Evolutionary conservation across 257 asterid species (phyloP), one percentile per base, ranked within the genome.

Genomic region (Penstemon barbatus): DNA sequence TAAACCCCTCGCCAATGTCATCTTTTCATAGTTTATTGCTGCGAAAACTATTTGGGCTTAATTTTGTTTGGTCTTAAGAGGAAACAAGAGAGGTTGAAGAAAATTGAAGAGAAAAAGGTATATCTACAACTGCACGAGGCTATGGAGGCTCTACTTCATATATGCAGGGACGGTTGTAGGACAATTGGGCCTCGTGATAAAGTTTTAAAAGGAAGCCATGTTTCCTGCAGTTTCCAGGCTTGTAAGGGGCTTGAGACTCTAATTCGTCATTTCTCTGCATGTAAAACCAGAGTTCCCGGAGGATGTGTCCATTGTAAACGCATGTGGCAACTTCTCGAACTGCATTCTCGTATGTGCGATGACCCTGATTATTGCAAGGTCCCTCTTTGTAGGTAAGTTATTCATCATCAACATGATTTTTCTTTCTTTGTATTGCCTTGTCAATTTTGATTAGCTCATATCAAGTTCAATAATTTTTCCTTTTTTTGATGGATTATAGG

Each of bases 281-380:
- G 98, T 63, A 85, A 69, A 77, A 80, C 78, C 15, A 78, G 86
- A 83, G 98, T 88, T 15, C 97, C 89, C 1, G 97, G 97, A 0
- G 96, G 98, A 57, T 93, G 98, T 57, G 77, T 77, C 5, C 98
- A 83, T 7, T 93, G 98, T 45, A 90, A 88, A 83, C 83, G 97
- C 53, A 88, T 90, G 91, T 93, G 98, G 98, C 98, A 93, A 77
- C 90, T 93, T 52, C 87, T 93, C 4, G 93, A 88, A 72, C 85
- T 93, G 8, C 98, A 93, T 56, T 90, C 98, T 5, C 81, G 88
- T 40, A 86, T 85, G 82, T 93, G 98, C 77, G 76, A 63, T 52
- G 87, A 90, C 42, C 96, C 97, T 0, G 94, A 90, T 9, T 56
- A 55, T 70, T 93, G 98, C 90, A 83, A 81, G 71, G 96, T 93